Evolutionary conservation across 169 alveolate genomes (phyloP), one percentile per base, ranked within the genome.

Genomic region (Besnoitia besnoiti): DNA sequence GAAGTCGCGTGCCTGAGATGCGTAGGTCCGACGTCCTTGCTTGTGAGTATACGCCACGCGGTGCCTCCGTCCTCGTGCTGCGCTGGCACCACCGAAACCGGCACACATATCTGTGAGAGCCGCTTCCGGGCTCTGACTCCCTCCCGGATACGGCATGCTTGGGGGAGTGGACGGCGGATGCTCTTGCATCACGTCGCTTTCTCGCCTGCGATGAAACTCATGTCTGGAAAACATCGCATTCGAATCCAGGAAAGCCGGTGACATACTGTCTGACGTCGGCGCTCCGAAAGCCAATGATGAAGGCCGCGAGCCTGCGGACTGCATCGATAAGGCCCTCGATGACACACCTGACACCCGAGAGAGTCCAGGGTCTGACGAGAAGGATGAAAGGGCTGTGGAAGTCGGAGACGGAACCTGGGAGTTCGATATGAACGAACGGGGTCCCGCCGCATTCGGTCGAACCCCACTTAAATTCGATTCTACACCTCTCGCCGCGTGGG

Each of bases 1-100:
- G 40, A 91, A 82, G 44, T 61, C 91, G 19, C 94, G 47, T 14
- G 94, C 94, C 39, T 47, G 55, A n/a, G 94, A 91, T 33, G 94
- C 94, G 46, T 73, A 62, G 27, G 91, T 91, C 79, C 94, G 90
- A 27, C 80, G 80, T 16, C 94, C 94, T 39, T 50, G 91, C 19
- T 91, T 91, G 73, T 82, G 82, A 0, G 91, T 77, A 49, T 55
- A 80, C 4, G 87, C 46, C 37, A 90, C 40, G 51, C 90, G 79
- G 49, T 90, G 89, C 49, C 59, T 77, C 50, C 93, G 80, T 39
- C 82, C 46, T 19, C 39, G 39, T 16, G 27, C 46, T 1, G 44
- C 39, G n/a, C 46, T 37, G 82, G 82, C 8, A 30, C 47, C 82
- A 27, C 39, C 44, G n/a, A 73, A 73, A n/a, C 8, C 82, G 46